These are phyloP conservation scores for Dictyophora rubrovolvata DNA, from an alignment of 768 basidiomycete genomes.

Conservation along the genomic window DNA sequence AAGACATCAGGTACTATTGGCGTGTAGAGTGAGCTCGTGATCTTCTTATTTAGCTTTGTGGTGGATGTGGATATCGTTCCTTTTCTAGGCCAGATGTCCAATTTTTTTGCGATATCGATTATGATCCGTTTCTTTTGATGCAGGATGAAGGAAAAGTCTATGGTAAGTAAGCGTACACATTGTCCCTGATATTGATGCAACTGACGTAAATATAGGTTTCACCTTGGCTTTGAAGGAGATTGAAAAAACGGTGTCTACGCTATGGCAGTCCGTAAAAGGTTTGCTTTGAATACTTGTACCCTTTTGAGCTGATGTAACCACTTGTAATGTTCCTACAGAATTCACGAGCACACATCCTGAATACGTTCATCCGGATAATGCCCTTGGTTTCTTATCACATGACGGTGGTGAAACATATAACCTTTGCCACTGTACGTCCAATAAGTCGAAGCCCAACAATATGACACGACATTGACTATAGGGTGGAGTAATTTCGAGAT, in stretches of 20 bases:
- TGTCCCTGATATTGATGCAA: neutral
- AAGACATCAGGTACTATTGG: slow-evolving; percentile 71
- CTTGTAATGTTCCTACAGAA: slow-evolving; percentile 15
- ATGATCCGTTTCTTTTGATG: slow-evolving; percentile 66
- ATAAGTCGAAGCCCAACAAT: slow-evolving; percentile 23
- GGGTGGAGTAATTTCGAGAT: slow-evolving; percentile 40
- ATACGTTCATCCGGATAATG: slow-evolving; percentile 29
- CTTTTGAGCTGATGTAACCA: slow-evolving; percentile 13
- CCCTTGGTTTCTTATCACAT: slow-evolving; percentile 27
- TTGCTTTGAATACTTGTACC: slow-evolving; percentile 15
- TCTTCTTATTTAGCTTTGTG: neutral
- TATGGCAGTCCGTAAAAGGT: slow-evolving; percentile 68
- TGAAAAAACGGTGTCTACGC: slow-evolving; percentile 59
- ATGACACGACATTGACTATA: neutral
- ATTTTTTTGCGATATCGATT: slow-evolving; percentile 60
- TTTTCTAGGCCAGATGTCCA: slow-evolving; percentile 55
- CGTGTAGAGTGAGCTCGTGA: slow-evolving; percentile 46
- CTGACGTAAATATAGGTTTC: slow-evolving; percentile 41
- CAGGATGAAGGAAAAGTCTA: slow-evolving; percentile 60
- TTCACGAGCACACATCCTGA: slow-evolving; percentile 28
- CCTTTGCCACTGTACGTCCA: slow-evolving; percentile 59
- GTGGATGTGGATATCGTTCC: neutral
- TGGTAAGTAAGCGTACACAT: slow-evolving; percentile 25
- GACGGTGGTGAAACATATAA: slow-evolving; percentile 60
- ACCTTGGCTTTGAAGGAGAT: slow-evolving; percentile 70